Evolutionary conservation across 306 rosid species (phyloP).

Genomic region (Casuarina cunninghamiana): DNA sequence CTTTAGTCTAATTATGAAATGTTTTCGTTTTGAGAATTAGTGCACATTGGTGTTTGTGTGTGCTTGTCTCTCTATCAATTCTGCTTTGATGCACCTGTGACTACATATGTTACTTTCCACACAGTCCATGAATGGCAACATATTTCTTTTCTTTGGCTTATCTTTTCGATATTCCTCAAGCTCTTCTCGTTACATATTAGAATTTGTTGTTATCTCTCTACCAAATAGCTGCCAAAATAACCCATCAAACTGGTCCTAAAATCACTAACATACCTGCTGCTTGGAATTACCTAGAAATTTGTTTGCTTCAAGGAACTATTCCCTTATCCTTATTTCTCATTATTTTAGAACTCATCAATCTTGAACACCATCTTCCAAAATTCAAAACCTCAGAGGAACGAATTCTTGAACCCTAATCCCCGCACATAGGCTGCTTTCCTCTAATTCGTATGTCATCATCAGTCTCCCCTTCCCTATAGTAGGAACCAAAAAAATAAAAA

Average conservation of each 20-base stretch:
- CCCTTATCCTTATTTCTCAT: neutral
- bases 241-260: neutral
- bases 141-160: too few relatives aligned
- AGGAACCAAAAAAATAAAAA: too few relatives aligned
- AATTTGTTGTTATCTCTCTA: neutral
- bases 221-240: neutral
- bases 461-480: too few relatives aligned
- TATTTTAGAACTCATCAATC: neutral
- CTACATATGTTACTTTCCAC: neutral
- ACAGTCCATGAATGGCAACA: neutral
- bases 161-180: neutral
- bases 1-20: too few relatives aligned
- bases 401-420: neutral
- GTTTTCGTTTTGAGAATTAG: too few relatives aligned
- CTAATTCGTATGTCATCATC: too few relatives aligned
- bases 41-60: neutral
- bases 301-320: neutral
- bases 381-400: neutral
- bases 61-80: neutral
- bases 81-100: neutral
- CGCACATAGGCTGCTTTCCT: neutral
- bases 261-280: neutral
- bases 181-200: neutral
- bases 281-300: neutral
- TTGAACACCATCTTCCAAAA: neutral